A percentile compares a stretch with the other conserved stretches of the same genome.
phyloP scores from a whole-genome alignment of 768 basidiomycete genomes.

The Kwoniella sp. region DNA sequence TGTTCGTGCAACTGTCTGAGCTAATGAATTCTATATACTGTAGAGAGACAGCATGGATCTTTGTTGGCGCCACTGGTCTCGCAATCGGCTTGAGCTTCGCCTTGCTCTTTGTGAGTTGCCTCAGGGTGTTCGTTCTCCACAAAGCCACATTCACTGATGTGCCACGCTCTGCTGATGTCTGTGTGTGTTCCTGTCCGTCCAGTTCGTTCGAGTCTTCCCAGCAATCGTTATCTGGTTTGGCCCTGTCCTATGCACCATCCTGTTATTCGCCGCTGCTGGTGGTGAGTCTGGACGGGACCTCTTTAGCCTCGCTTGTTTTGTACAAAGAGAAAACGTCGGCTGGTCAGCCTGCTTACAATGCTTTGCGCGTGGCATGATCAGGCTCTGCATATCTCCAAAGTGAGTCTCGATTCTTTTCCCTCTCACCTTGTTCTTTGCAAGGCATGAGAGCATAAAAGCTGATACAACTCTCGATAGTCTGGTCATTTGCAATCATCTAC shows the following conservation, averaged over 20 bases:
- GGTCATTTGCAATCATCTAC: background rate
- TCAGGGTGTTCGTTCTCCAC: background rate
- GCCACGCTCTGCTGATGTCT: too few relatives aligned
- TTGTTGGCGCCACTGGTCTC: constrained; percentile 8
- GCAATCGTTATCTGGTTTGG: constrained; percentile 7
- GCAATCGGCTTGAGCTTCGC: constrained; percentile 6
- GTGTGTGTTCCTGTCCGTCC: background rate
- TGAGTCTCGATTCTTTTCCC: background rate
- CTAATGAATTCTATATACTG: background rate
- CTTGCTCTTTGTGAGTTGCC: constrained; percentile 15
- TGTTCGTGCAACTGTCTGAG: background rate
- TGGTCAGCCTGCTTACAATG: background rate
- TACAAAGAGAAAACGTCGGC: too few relatives aligned
- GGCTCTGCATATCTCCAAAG: background rate
- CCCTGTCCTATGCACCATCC: background rate
- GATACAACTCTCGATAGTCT: background rate
- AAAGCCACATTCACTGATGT: background rate
- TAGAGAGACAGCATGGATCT: constrained; percentile 4
- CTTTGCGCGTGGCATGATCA: background rate
- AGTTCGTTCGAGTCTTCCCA: constrained; percentile 15
- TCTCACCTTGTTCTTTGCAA: background rate
- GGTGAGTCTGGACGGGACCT: constrained; percentile 7
- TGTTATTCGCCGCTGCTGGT: constrained; percentile 6
- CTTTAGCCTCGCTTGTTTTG: too few relatives aligned
- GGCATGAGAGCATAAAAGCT: background rate